phyloP scores from a whole-genome alignment of 768 basidiomycete species.

The Gymnopilus dilepis region DNA sequence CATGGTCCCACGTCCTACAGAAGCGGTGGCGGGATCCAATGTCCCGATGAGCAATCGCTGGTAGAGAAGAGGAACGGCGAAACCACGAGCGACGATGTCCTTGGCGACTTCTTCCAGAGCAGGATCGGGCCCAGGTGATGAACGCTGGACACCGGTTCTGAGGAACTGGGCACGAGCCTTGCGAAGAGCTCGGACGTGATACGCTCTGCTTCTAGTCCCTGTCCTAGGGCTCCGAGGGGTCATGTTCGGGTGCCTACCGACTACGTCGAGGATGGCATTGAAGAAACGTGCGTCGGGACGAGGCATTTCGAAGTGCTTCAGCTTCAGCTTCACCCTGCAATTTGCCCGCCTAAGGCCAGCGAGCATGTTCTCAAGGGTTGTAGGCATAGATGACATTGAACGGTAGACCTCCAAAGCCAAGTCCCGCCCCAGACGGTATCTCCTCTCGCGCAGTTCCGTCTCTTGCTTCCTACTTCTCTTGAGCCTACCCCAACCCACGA shows the following conservation, averaged over 20 bases:
- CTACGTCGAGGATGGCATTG: slow-evolving; percentile 61
- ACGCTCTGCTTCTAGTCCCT: too few relatives aligned
- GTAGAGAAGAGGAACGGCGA: slow-evolving; percentile 24
- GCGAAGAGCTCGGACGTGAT: background rate
- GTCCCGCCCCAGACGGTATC: background rate
- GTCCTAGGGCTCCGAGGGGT: slow-evolving; percentile 5
- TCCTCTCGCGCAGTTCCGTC: background rate
- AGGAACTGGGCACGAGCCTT: slow-evolving; percentile 2
- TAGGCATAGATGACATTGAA: slow-evolving; percentile 1
- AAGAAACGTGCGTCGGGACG: slow-evolving; percentile 69
- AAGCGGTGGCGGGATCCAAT: background rate
- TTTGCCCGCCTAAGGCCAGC: slow-evolving; percentile 6
- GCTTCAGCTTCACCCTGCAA: slow-evolving; percentile 8
- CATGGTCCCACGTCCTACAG: background rate
- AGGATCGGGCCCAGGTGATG: background rate
- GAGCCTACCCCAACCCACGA: background rate
- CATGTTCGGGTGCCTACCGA: slow-evolving; percentile 28
- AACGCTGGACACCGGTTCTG: background rate
- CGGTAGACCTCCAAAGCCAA: slow-evolving; percentile 10
- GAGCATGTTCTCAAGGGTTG: slow-evolving; percentile 17
- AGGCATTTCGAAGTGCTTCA: slow-evolving; percentile 38
- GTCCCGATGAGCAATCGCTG: slow-evolving; percentile 24
- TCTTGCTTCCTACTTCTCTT: background rate
- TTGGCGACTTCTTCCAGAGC: slow-evolving; percentile 19
- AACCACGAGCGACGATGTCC: slow-evolving; percentile 24